Base-by-base conservation (phyloP, 129 eudicot species). In the Tanacetum coccineum region DNA sequence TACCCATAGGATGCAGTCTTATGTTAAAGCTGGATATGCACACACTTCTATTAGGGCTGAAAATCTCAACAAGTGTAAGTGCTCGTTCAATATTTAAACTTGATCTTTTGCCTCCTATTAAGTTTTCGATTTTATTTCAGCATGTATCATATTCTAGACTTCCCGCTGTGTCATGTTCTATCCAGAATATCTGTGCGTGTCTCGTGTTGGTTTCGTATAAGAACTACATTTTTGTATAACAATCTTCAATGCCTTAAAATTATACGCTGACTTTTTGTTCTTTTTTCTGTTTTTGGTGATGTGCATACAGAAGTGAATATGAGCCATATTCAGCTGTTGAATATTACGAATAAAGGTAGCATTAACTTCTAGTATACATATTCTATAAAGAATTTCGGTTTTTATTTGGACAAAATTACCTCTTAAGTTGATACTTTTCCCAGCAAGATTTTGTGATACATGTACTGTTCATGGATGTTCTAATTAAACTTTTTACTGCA, bases 61-160 rank as follows among this genome's bases (percentile, higher is more conserved):
- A 70, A 78, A 78, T 73, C 54, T 81, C 50, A 77, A 68, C 67
- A 84, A 91, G 88, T 81, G 96, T 88, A 85, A 82, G 96, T 68
- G 46, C 50, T 13, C 21, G 19, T 63, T 52, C 5, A 55, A 21
- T 17, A n/a, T 36, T 39, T 52, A 9, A 39, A 72, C 32, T 48
- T 70, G 50, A 51, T 30, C 39, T 65, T 62, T n/a, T n/a, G n/a
- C n/a, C n/a, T n/a, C n/a, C n/a, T n/a, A n/a, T n/a, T n/a, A n/a
- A n/a, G n/a, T n/a, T n/a, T n/a, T n/a, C n/a, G n/a, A n/a, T n/a
- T n/a, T 9, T 56, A 57, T 58, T 10, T 22, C 22, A 3, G 2
- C 30, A 14, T 44, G 26, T 70, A 7, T 0, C 20, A 20, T 52
- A 54, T n/a, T n/a, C n/a, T n/a, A n/a, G n/a, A n/a, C 42, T 36